Base-by-base conservation (phyloP, 345 rosid genomes). In the Litchi chinensis region DNA sequence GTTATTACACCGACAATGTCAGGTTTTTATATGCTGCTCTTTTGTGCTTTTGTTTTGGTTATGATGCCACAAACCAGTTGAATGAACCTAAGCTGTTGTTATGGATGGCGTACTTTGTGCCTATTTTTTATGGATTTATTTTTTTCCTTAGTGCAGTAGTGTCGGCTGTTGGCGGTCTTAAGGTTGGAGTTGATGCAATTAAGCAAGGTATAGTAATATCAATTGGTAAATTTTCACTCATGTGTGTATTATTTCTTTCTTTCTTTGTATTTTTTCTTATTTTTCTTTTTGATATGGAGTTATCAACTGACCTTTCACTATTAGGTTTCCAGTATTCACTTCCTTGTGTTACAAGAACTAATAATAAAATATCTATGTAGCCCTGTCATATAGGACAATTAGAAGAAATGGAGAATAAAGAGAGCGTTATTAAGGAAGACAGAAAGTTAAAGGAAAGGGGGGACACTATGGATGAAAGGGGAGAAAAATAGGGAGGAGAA, bases 1-100 rank as follows among this genome's bases (percentile, higher is more conserved):
- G 98, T 89, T 86, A 89, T 97, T 71, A 97, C 99, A 12, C 98
- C 98, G 54, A 98, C 97, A 79, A 92, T 97, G 99, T 94, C 99
- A 94, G 99, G 99, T 97, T 88, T 71, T 82, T 41, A 63, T 70
- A 68, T 69, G 62, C 28, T 73, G n/a, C 64, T 26, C 57, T 63
- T 81, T 76, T 76, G 26, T 65, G 43, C 56, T 46, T 63, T 70
- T 65, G 41, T 77, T 56, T 37, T 37, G 13, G 65, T 15, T 69
- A 46, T 46, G 24, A 10, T 48, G 59, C 22, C 70, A 19, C 50
- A 32, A 54, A 16, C 19, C 68, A 46, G 11, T 24, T n/a, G 15
- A 32, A 32, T 32, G 3, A 70, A 48, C 19, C 28, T 43, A 66
- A 52, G 8, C 76, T 57, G 5, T 50, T 57, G 3, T 50, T 24